phyloP scores from a whole-genome alignment of 345 rosid species.

The Hirschfeldia incana region DNA sequence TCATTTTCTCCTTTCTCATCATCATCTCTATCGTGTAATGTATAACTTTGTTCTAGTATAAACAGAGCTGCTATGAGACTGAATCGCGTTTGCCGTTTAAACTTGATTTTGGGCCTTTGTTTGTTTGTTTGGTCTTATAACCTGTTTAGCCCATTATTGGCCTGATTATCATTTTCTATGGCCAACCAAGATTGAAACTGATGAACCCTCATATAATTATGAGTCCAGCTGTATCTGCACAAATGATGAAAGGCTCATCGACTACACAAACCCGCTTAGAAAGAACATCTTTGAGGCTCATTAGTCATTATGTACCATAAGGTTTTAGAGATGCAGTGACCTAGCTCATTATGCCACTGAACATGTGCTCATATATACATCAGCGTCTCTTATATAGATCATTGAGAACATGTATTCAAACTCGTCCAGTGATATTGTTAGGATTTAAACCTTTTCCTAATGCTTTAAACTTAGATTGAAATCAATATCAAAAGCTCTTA shows the following conservation, averaged over 20 bases:
- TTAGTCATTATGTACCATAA: neutral
- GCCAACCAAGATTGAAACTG: neutral
- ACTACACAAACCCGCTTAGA: neutral
- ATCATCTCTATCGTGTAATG: neutral
- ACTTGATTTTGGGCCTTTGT: slow-evolving; percentile 5
- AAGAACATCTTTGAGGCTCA: neutral
- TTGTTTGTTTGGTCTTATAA: neutral
- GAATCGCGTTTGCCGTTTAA: slow-evolving; percentile 7
- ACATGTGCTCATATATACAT: neutral
- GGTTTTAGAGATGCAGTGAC: neutral
- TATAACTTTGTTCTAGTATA: slow-evolving; percentile 11
- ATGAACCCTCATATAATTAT: too few relatives aligned
- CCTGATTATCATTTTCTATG: neutral
- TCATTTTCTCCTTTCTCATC: neutral
- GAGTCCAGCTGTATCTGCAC: neutral
- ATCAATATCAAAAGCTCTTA: neutral
- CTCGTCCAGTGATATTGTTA: neutral
- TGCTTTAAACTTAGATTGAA: neutral
- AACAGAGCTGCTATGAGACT: slow-evolving; percentile 7
- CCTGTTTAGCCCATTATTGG: neutral
- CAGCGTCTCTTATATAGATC: neutral
- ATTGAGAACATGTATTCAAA: neutral
- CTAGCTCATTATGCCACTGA: neutral
- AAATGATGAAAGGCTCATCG: neutral
- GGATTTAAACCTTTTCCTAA: neutral